phyloP scores from a whole-genome alignment of 345 rosid genomes.

The Erysimum cheiranthoides region DNA sequence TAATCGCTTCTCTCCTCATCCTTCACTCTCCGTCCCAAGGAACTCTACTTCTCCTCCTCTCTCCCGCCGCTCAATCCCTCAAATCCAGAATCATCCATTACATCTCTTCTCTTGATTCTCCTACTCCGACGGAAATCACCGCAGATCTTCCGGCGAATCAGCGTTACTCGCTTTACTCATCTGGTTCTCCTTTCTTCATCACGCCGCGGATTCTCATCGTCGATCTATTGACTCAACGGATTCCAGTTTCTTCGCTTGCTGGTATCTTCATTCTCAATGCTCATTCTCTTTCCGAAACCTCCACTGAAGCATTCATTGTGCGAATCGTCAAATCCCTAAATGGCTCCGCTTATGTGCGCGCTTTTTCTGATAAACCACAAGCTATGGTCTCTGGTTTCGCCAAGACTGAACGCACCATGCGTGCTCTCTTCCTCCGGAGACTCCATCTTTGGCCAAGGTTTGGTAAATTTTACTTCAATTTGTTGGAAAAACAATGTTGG shows the following conservation, averaged over 20 bases:
- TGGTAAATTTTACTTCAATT: constrained; percentile 48
- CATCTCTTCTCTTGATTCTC: constrained; percentile 47
- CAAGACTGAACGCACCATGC: constrained; percentile 92
- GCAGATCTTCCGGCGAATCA: constrained; percentile 77
- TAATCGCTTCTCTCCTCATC: constrained; percentile 70
- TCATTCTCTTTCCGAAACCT: constrained; percentile 77
- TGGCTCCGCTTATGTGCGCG: constrained; percentile 57
- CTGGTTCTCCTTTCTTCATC: constrained; percentile 69
- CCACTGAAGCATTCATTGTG: constrained; percentile 91
- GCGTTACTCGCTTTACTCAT: constrained; percentile 83
- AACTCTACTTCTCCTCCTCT: constrained; percentile 71
- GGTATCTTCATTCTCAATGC: constrained; percentile 68
- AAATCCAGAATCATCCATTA: constrained; percentile 66
- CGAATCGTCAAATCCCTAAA: constrained; percentile 69
- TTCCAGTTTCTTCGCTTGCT: constrained; percentile 68
- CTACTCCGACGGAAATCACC: constrained; percentile 66
- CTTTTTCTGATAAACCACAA: constrained; percentile 81
- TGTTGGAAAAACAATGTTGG: neutral
- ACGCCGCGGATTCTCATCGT: constrained; percentile 93
- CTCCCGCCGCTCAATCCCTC: constrained; percentile 63
- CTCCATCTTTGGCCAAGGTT: constrained; percentile 97
- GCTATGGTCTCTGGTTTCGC: constrained; percentile 91
- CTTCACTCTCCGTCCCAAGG: constrained; percentile 76
- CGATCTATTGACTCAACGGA: constrained; percentile 66
- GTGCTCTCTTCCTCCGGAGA: constrained; percentile 63